Evolutionary conservation across 495 filamentous ascomycete genomes (phyloP), one percentile per base, ranked within the genome.

Genomic region (Achaetomiella virescens): DNA sequence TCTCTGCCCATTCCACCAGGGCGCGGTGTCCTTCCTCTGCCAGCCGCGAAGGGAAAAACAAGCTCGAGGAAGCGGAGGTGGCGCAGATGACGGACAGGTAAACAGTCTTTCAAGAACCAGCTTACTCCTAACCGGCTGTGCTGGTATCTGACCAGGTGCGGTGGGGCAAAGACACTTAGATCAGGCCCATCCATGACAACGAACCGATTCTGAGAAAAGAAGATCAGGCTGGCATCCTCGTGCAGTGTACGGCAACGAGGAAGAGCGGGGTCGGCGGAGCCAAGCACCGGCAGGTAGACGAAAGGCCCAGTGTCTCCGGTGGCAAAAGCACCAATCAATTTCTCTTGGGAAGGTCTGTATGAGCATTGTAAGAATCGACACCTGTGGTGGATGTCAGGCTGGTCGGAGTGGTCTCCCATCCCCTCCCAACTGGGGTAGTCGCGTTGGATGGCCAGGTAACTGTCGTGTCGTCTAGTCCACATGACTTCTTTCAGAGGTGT

Each of bases 201-300:
- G 27, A 57, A 57, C 7, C 46, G 45, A 20, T 57, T 57, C 9
- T 22, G 4, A 1, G 46, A 44, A 21, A 57, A 57, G 54, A 57
- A 57, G 46, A 57, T 37, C 18, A 40, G 6, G 22, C n/a, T 22
- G 4, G 54, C 54, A 27, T 57, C 54, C 9, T 45, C 11, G 25
- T 15, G 21, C 4, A 57, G 37, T 14, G 38, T 10, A 27, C 46
- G 45, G 46, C 46, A 45, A 50, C 25, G 37, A 57, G 45, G 41
- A 49, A 50, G 22, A 57, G 46, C 15, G 35, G 12, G 12, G 46
- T 22, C 22, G 54, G 54, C 14, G 54, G 25, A 36, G 27, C 46
- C 54, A 45, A 57, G 37, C 54, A 57, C 2, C 25, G 2, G 42
- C 56, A 58, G 8, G 48, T 52, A 0, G 48, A 52, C 27, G 48